Conservation (phyloP, 495 filamentous ascomycete species). For the Chaetomidium leptoderma region DNA sequence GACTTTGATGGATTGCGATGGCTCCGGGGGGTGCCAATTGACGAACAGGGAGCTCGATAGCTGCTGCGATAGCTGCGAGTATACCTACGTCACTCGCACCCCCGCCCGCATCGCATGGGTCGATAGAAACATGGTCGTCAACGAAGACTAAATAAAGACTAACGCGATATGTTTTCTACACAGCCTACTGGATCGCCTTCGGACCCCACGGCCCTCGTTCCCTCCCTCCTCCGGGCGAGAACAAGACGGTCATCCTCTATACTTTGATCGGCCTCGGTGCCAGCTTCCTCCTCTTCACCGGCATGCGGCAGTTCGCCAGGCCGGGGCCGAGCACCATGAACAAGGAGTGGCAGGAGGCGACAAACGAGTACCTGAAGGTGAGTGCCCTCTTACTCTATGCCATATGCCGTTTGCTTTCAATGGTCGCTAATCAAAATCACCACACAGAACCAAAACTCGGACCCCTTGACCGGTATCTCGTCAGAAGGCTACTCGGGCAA, state of each 20-base stretch:
- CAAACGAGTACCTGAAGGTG: conserved; percentile 88
- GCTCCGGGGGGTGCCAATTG: conserved; percentile 14
- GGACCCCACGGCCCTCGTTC: conserved; percentile 91
- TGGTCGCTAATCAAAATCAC: conserved; percentile 18
- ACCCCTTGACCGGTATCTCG: conserved; percentile 84
- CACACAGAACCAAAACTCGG: conserved; percentile 69
- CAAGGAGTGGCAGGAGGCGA: conserved; percentile 89
- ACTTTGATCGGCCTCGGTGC: conserved; percentile 56
- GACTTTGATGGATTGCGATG: conserved; percentile 8
- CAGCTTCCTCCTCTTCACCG: conserved; percentile 61
- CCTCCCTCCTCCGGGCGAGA: conserved; percentile 73
- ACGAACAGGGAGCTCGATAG: conserved; percentile 21
- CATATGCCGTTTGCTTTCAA: background rate
- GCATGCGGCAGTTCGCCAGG: conserved; percentile 60
- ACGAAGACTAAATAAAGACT: conserved; percentile 5
- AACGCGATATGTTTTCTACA: conserved; percentile 18
- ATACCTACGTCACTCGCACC: conserved; percentile 14
- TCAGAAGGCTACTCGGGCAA: conserved; percentile 74
- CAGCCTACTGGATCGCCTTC: conserved; percentile 99
- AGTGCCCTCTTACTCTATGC: conserved; percentile 12
- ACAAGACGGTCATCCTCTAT: conserved; percentile 66
- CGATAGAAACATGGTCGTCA: conserved; percentile 18
- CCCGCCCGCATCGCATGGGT: conserved; percentile 9
- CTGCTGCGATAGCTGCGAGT: conserved; percentile 11
- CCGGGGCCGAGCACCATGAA: conserved; percentile 79